Evolutionary conservation across 768 basidiomycete species (phyloP), one percentile per base, ranked within the genome.

Genomic region (Botryobasidium botryosum): DNA sequence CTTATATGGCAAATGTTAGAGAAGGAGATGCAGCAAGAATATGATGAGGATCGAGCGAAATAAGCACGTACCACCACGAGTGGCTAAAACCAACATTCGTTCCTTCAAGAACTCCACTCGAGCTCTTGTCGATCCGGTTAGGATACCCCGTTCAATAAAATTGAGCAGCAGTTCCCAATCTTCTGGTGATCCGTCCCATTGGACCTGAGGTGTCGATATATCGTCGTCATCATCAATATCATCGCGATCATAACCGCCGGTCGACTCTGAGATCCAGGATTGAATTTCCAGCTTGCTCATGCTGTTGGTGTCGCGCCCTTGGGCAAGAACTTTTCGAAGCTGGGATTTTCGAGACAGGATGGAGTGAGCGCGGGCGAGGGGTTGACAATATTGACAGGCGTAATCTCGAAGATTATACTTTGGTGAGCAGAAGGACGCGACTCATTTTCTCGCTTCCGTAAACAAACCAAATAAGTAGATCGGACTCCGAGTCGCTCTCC

Each of bases 21-120:
- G 20, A 18, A 36, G 44, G 27, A 36, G 27, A 8, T 24, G 20
- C 21, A 36, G n/a, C n/a, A n/a, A n/a, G n/a, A n/a, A n/a, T n/a
- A n/a, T n/a, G n/a, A n/a, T n/a, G n/a, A n/a, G n/a, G n/a, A n/a
- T n/a, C n/a, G 31, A 15, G 5, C 15, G 32, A 45, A 43, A 3
- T n/a, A 23, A 47, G 46, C 15, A 62, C 69, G 32, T 53, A 76
- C 81, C 75, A 60, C 63, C 69, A 57, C 75, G 66, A 48, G 66
- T 67, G 6, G 68, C 69, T 24, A 84, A 57, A 45, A 70, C 66
- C 27, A 72, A 48, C 33, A 83, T 54, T 46, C 79, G 75, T 28
- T 79, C 77, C 37, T 65, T 63, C 23, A 84, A 57, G 53, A 84
- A 82, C n/a, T 63, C 61, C 32, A 69, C 57, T 26, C 81, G 63